A percentile compares a stretch with the other conserved stretches of the same genome.
phyloP scores from a whole-genome alignment of 148 eudicot species.

The Chenopodium formosanum region DNA sequence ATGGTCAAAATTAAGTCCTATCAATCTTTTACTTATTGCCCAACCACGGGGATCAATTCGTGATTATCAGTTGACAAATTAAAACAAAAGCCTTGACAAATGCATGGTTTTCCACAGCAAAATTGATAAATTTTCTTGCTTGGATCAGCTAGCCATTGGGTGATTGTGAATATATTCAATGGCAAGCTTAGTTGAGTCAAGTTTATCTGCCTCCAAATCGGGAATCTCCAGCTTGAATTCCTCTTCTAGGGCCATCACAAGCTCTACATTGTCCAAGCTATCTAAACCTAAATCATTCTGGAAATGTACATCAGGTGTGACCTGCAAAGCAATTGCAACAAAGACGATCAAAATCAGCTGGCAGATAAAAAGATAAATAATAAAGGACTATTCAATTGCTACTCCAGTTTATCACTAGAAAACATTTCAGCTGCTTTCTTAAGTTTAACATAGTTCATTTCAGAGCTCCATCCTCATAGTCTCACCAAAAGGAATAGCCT shows the following conservation, averaged over 20 bases:
- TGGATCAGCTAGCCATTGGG: conserved; percentile 69
- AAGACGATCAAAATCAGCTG: background rate
- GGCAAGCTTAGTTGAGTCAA: conserved; percentile 68
- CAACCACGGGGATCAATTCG: conserved; percentile 7
- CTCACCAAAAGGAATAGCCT: background rate
- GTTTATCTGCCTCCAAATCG: conserved; percentile 82
- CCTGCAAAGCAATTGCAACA: conserved; percentile 40
- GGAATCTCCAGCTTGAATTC: conserved; percentile 92
- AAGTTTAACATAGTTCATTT: background rate
- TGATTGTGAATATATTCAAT: conserved; percentile 81
- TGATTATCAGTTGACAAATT: conserved; percentile 9
- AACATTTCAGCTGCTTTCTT: background rate
- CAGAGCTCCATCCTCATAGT: background rate
- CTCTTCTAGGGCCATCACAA: conserved; percentile 82
- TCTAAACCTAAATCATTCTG: conserved; percentile 72
- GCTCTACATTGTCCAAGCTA: conserved; percentile 76
- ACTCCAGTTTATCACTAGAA: background rate
- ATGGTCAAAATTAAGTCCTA: conserved; percentile 1
- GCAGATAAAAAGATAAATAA: no score
- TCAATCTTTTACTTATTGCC: conserved; percentile 25
- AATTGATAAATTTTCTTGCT: background rate
- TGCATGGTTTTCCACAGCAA: conserved; percentile 12
- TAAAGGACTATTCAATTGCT: background rate
- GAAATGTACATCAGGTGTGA: conserved; percentile 71
- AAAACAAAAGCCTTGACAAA: conserved; percentile 5